phyloP scores from a whole-genome alignment of 306 rosid genomes.

The Calophaca sinica region DNA sequence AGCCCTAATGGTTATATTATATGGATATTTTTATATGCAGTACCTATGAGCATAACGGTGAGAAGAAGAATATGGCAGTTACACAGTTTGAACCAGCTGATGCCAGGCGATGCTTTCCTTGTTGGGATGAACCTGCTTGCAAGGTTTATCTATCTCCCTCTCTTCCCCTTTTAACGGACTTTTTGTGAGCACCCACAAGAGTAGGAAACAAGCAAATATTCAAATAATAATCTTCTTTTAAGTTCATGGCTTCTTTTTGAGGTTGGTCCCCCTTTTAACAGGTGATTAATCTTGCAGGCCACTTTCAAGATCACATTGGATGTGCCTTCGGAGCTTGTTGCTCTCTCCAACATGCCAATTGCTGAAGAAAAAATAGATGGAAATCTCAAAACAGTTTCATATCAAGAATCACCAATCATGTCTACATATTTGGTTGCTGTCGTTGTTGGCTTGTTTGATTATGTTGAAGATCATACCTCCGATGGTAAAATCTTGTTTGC shows the following conservation, averaged over 20 bases:
- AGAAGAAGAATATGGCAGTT: constrained; percentile 95
- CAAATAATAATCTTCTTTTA: constrained; percentile 32
- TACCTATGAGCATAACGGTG: constrained; percentile 77
- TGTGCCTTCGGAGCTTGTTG: constrained; percentile 77
- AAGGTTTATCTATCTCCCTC: constrained; percentile 62
- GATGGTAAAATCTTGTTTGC: constrained; percentile 66
- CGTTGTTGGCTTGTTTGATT: constrained; percentile 91
- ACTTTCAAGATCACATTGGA: constrained; percentile 88
- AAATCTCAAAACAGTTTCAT: constrained; percentile 68
- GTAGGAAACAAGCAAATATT: constrained; percentile 24
- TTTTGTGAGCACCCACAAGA: constrained; percentile 12
- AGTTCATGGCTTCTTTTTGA: constrained; percentile 38
- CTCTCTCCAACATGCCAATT: constrained; percentile 97
- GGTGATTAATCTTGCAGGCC: constrained; percentile 68
- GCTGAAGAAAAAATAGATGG: constrained; percentile 73
- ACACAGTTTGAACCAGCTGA: constrained; percentile 98
- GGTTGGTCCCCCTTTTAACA: constrained; percentile 26
- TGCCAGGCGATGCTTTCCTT: constrained; percentile 97
- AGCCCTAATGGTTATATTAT: constrained; percentile 9
- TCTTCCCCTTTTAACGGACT: constrained; percentile 33
- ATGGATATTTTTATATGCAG: constrained; percentile 47
- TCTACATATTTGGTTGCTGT: constrained; percentile 94
- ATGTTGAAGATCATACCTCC: constrained; percentile 83
- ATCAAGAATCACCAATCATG: constrained; percentile 88
- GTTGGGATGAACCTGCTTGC: constrained; percentile 99